Percentiles rank a stretch among this genome's conserved stretches.
phyloP scores from a whole-genome alignment of 2,329 filamentous ascomycete genomes.

The Cladophialophora immunda region DNA sequence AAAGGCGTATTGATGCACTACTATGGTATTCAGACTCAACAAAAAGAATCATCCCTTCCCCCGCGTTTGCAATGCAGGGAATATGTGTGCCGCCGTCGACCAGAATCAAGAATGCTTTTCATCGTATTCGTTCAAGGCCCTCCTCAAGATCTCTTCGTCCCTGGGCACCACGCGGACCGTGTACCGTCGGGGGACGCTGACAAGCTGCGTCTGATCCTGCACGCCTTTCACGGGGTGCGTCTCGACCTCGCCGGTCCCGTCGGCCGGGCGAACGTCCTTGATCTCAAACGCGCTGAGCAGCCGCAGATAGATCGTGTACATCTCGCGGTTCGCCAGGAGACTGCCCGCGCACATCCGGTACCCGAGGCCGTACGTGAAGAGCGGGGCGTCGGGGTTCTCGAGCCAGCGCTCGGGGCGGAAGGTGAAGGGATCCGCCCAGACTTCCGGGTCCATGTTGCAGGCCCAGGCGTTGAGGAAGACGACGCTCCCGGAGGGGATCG shows the following conservation, averaged over 20 bases:
- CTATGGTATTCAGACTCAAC: background rate
- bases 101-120: conserved; percentile 22
- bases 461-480: conserved; percentile 74
- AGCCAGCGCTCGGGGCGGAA: conserved; percentile 72
- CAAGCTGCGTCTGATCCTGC: conserved; percentile 68
- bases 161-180: conserved; percentile 67
- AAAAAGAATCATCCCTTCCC: background rate
- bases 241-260: conserved; percentile 50
- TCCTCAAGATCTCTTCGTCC: conserved; percentile 55
- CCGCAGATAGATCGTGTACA: conserved; percentile 71
- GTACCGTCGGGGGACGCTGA: conserved; percentile 67
- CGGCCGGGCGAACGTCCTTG: conserved; percentile 58
- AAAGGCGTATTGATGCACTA: background rate
- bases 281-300: conserved; percentile 70
- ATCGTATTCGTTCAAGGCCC: conserved; percentile 48
- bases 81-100: background rate
- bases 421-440: conserved; percentile 66
- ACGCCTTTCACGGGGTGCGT: conserved; percentile 68
- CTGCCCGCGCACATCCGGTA: conserved; percentile 74
- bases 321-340: conserved; percentile 69
- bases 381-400: conserved; percentile 68
- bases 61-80: background rate
- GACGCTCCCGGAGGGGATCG: conserved; percentile 69
- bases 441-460: conserved; percentile 70
- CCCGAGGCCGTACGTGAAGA: conserved; percentile 72